Conservation (phyloP, 2,329 filamentous ascomycete genomes). For the Amylocarpus encephaloides region DNA sequence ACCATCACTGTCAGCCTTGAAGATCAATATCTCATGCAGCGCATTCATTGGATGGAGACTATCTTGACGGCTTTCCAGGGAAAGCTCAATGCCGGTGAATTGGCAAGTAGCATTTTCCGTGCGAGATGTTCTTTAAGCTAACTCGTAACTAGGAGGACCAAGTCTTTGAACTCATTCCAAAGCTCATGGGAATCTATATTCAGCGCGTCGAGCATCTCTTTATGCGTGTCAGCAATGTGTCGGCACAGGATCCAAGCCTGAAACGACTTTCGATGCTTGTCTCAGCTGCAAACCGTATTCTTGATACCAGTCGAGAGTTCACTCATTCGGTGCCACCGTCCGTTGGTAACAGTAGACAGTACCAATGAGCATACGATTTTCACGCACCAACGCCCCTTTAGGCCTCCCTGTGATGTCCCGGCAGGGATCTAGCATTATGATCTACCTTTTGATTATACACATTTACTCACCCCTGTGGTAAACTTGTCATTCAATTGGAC, state of each 20-base stretch:
- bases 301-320: constrained; percentile 21
- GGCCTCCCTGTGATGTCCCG: constrained; percentile 5
- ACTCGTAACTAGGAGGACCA: constrained; percentile 42
- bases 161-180: constrained; percentile 49
- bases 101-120: constrained; percentile 29
- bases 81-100: constrained; percentile 24
- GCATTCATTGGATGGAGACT: constrained; percentile 54
- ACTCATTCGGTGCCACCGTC: constrained; percentile 7
- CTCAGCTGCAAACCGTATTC: constrained; percentile 25
- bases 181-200: constrained; percentile 49
- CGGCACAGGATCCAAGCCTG: constrained; percentile 42
- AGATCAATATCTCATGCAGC: constrained; percentile 46
- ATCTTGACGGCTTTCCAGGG: constrained; percentile 46
- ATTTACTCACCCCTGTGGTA: constrained; percentile 21
- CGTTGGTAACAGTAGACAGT: constrained; percentile 7
- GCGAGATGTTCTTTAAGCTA: constrained; percentile 18
- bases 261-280: constrained; percentile 43
- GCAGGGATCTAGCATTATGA: constrained; percentile 3
- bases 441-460: constrained; percentile 17
- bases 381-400: constrained; percentile 1
- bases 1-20: constrained; percentile 55
- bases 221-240: constrained; percentile 42
- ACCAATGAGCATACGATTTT: constrained; percentile 4
- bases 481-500: constrained; percentile 17
- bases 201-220: constrained; percentile 47